Evolutionary conservation across 139 green algal genomes (phyloP).

Genomic region (Asterochloris sp.): DNA sequence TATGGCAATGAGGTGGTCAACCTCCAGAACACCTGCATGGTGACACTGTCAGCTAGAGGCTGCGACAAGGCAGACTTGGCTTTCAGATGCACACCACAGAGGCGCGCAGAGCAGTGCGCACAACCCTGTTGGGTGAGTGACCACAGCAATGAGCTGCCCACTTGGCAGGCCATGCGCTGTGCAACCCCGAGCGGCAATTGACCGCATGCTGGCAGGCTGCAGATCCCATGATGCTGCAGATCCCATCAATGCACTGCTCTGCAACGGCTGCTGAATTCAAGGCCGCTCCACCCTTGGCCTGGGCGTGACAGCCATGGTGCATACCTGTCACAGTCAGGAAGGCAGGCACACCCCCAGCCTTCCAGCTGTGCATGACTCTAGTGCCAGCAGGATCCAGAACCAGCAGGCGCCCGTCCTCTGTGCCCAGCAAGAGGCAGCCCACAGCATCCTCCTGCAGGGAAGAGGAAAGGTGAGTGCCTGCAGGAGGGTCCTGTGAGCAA

Average conservation of each 20-base stretch:
- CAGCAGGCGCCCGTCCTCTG: slow-evolving; percentile 53
- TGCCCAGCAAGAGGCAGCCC: slow-evolving; percentile 60
- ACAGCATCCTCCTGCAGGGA: slow-evolving; percentile 43
- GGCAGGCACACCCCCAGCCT: slow-evolving; percentile 40
- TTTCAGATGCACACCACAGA: not conserved
- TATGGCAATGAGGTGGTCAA: slow-evolving; percentile 59
- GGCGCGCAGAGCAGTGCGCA: too few species aligned
- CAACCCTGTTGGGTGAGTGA: too few species aligned
- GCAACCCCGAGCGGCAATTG: too few species aligned
- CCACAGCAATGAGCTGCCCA: too few species aligned
- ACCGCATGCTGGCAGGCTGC: too few species aligned
- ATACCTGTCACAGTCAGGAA: slow-evolving; percentile 37
- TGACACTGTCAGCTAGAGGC: not conserved
- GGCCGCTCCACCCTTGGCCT: too few species aligned
- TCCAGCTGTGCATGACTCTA: slow-evolving; percentile 39
- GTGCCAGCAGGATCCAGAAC: slow-evolving; percentile 57
- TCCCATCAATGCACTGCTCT: too few species aligned
- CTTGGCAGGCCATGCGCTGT: too few species aligned
- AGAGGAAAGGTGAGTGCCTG: not conserved
- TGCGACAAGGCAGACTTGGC: not conserved
- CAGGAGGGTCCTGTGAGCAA: not conserved
- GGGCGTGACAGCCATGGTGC: not conserved
- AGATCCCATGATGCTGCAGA: too few species aligned
- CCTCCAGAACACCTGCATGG: slow-evolving; percentile 37
- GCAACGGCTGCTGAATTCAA: too few species aligned